A percentile compares a stretch with the other conserved stretches of the same genome.
Evolutionary conservation across 441 rosid genomes (phyloP).

Genomic region (Theobroma grandiflorum): DNA sequence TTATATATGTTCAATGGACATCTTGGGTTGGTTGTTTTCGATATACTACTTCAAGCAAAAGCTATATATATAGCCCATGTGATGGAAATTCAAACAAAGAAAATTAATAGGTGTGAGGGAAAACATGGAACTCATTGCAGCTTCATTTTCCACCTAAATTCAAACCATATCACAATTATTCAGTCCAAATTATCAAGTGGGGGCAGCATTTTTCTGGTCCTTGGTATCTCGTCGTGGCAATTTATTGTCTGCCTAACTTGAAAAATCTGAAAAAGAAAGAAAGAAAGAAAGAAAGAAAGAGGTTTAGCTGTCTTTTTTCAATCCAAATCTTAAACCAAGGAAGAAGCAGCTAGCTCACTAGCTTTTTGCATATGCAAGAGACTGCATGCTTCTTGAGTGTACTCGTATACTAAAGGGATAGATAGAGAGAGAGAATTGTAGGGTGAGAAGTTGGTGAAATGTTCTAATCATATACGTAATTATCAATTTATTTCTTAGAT

Average conservation of each 20-base stretch:
- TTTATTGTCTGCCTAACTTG: background rate
- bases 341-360: background rate
- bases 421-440: too few relatives aligned
- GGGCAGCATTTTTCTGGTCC: background rate
- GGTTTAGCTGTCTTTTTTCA: background rate
- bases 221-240: background rate
- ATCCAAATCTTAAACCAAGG: background rate
- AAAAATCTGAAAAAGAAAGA: background rate
- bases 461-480: background rate
- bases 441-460: background rate
- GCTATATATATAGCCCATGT: background rate
- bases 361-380: background rate
- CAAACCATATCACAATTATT: background rate
- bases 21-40: background rate
- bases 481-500: background rate
- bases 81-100: background rate
- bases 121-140: constrained; percentile 13
- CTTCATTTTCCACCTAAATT: background rate
- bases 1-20: background rate
- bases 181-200: background rate
- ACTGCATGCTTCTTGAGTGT: background rate
- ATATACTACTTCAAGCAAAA: background rate
- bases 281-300: background rate
- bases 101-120: background rate
- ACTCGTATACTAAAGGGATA: too few relatives aligned